phyloP scores from a whole-genome alignment of 495 filamentous ascomycete genomes.

The Aspergillus affinis region DNA sequence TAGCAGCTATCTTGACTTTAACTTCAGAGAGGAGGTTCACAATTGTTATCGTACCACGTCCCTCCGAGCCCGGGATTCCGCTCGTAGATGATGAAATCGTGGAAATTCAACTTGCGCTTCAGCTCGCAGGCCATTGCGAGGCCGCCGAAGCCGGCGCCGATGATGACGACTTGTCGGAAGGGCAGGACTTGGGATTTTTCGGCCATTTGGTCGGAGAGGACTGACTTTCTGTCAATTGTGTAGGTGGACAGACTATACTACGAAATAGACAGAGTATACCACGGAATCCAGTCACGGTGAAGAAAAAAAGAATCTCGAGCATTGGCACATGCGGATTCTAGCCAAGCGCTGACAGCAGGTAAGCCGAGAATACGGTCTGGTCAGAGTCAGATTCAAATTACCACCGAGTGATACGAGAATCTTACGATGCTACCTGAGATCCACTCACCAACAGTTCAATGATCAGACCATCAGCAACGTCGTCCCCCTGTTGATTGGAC shows the following conservation, averaged over 20 bases:
- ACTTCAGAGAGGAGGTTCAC: background rate
- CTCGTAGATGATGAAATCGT: slow-evolving; percentile 29
- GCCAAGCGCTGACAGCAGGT: too few relatives aligned
- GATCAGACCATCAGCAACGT: background rate
- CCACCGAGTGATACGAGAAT: too few relatives aligned
- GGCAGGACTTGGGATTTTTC: background rate
- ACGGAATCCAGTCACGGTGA: too few relatives aligned
- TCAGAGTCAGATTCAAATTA: too few relatives aligned
- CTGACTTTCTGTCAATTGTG: too few relatives aligned
- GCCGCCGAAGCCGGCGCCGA: slow-evolving; percentile 30
- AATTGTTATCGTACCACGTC: slow-evolving; percentile 21
- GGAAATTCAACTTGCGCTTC: slow-evolving; percentile 18
- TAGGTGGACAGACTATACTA: too few relatives aligned
- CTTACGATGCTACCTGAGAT: too few relatives aligned
- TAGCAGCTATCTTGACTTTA: background rate
- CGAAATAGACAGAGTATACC: too few relatives aligned
- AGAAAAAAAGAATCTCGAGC: too few relatives aligned
- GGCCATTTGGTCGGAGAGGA: background rate
- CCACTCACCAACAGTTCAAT: too few relatives aligned
- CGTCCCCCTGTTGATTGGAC: background rate
- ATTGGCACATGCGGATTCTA: too few relatives aligned
- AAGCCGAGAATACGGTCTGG: too few relatives aligned
- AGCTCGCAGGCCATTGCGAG: slow-evolving; percentile 30
- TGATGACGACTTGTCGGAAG: slow-evolving; percentile 22
- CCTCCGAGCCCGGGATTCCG: slow-evolving; percentile 24